Evolutionary conservation across 768 basidiomycete genomes (phyloP).

Genomic region (Boletus vinaceobasis): DNA sequence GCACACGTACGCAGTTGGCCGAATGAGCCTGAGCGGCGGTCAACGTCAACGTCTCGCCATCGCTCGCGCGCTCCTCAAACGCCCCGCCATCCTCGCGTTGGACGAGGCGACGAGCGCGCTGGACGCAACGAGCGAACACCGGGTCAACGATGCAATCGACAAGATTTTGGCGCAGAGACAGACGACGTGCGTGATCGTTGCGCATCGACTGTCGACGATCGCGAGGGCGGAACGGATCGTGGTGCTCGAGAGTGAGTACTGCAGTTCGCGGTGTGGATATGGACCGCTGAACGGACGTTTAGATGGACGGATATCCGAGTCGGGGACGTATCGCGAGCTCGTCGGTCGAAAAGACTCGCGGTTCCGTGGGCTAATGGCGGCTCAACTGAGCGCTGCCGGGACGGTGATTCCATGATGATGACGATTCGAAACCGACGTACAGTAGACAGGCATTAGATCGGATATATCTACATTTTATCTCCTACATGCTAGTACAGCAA

Average conservation of each 20-base stretch:
- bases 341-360: conserved; percentile 70
- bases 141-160: conserved; percentile 84
- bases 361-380: conserved; percentile 86
- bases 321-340: conserved; percentile 76
- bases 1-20: conserved; percentile 16
- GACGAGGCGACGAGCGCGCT: conserved; percentile 90
- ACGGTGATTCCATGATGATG: conserved; percentile 11
- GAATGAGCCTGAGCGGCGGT: conserved; percentile 49
- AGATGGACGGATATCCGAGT: conserved; percentile 80
- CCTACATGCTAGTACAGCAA: not conserved
- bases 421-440: not conserved
- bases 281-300: not conserved
- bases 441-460: conserved; percentile 3
- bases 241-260: conserved; percentile 71
- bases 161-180: conserved; percentile 75
- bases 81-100: conserved; percentile 81
- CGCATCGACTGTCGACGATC: conserved; percentile 87
- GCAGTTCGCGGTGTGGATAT: too few relatives aligned
- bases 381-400: conserved; percentile 63
- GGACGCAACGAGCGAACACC: conserved; percentile 84
- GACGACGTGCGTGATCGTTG: conserved; percentile 87
- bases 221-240: conserved; percentile 87
- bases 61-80: conserved; percentile 83
- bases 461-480: not conserved
- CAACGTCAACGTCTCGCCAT: conserved; percentile 81